These are phyloP conservation scores for Microdochium trichocladiopsis DNA, from an alignment of 2,329 filamentous ascomycete species.

Conservation along the genomic window DNA sequence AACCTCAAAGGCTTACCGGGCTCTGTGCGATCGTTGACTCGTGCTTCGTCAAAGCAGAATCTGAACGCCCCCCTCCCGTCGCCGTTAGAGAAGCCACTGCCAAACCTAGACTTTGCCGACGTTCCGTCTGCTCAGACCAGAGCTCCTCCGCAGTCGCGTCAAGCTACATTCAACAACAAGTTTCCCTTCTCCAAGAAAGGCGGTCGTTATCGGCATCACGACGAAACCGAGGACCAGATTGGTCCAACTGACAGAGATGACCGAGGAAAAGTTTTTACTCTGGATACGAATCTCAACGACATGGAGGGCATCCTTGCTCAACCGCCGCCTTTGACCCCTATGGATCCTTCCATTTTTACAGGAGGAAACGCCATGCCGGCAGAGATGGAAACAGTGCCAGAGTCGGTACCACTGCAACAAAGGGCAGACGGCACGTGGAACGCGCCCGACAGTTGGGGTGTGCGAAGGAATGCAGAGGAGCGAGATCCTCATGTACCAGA, in stretches of 20 bases:
- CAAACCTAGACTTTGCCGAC: constrained; percentile 14
- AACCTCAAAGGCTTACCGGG: constrained; percentile 40
- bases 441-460: constrained; percentile 94
- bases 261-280: constrained; percentile 59
- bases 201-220: constrained; percentile 35
- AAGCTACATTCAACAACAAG: constrained; percentile 53
- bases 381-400: background rate
- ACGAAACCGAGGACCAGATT: constrained; percentile 51
- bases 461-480: constrained; percentile 67
- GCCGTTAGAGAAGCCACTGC: constrained; percentile 26
- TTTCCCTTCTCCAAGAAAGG: constrained; percentile 55
- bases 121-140: constrained; percentile 9
- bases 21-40: constrained; percentile 45
- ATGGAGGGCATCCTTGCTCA: constrained; percentile 87
- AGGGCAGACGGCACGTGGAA: constrained; percentile 62
- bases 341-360: constrained; percentile 46
- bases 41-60: constrained; percentile 42
- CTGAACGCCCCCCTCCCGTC: constrained; percentile 30
- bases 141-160: constrained; percentile 23
- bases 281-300: constrained; percentile 82
- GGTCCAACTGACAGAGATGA: constrained; percentile 53
- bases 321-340: constrained; percentile 63
- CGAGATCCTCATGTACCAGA: constrained; percentile 50
- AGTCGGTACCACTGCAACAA: background rate
- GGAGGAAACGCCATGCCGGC: constrained; percentile 6